Base-by-base conservation (phyloP, 2,329 filamentous ascomycete species). In the Harringtonia aguacate region DNA sequence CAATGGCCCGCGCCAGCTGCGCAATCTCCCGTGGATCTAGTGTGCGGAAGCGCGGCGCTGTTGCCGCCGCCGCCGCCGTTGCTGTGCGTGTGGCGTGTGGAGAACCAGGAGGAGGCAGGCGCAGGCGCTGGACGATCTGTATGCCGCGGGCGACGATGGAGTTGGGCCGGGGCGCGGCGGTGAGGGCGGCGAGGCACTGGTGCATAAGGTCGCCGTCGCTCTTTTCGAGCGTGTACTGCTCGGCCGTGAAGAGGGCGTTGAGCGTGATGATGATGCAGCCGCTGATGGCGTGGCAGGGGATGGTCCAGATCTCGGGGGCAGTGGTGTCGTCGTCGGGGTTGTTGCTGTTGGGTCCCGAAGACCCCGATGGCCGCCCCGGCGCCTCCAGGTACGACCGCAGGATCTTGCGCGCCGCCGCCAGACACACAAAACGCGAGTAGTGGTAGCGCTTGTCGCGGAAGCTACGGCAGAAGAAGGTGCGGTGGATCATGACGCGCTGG, bases 401-500 rank as follows among this genome's bases (percentile, higher is more conserved):
- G 20, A 41, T 41, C 39, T 41, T 41, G 28, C 39, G 39, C 9
- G 39, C 39, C 2, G 39, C 39, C 12, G 39, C 39, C 28, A 41
- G 30, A n/a, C 39, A 41, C 8, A 41, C 29, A n/a, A 41, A 41
- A 4, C 39, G 39, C 29, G 39, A 41, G 21, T 33, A 41, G 39
- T 41, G 39, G 30, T 41, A 41, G 17, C 39, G 39, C 29, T 41
- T 41, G 20, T 41, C 29, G 10, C 34, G 39, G 29, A 41, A 41
- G 28, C 39, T 41, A 29, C 29, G 39, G 30, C 39, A 41, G 39
- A 41, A 41, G 30, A 41, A 41, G 4, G 29, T 33, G 8, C 29
- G 39, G 30, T 41, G 39, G 29, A 41, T 41, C 39, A 41, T 41
- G 39, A 41, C 29, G 12, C 39, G 39, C 39, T 33, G 39, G 21